Evolutionary conservation across 2,329 filamentous ascomycete genomes (phyloP).

Genomic region (Chrysoporthe puriensis): DNA sequence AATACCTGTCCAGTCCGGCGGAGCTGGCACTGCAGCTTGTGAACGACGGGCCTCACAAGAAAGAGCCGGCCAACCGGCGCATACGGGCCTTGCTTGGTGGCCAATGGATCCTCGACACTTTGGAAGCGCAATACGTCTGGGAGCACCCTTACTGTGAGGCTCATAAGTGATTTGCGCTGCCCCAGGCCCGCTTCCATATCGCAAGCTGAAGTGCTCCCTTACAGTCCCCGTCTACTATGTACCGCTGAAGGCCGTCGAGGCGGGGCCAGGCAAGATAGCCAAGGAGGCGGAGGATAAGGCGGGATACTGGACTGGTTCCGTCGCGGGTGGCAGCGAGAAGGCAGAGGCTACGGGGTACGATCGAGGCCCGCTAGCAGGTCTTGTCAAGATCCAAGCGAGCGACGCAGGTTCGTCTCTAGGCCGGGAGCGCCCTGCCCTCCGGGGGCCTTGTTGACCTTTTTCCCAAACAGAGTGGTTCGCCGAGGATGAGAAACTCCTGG

Average conservation of each 20-base stretch:
- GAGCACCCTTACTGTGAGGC: slow-evolving; percentile 39
- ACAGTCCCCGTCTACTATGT: slow-evolving; percentile 39
- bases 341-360: slow-evolving; percentile 33
- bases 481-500: slow-evolving; percentile 42
- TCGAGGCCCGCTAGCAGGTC: slow-evolving; percentile 25
- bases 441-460: not conserved
- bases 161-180: no score
- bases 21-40: slow-evolving; percentile 35
- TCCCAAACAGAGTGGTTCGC: slow-evolving; percentile 42
- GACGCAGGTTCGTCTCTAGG: slow-evolving; percentile 22
- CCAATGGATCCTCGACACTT: slow-evolving; percentile 39
- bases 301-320: slow-evolving; percentile 31
- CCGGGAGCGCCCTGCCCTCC: slow-evolving; percentile 23
- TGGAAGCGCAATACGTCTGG: slow-evolving; percentile 41
- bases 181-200: no score
- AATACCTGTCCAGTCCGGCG: not conserved
- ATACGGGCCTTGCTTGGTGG: slow-evolving; percentile 38
- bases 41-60: slow-evolving; percentile 37
- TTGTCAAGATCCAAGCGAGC: slow-evolving; percentile 31
- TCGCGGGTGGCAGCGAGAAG: slow-evolving; percentile 27
- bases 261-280: slow-evolving; percentile 21
- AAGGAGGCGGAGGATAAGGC: slow-evolving; percentile 15
- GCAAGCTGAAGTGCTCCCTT: slow-evolving; percentile 22
- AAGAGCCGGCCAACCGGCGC: slow-evolving; percentile 38
- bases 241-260: slow-evolving; percentile 32